Evolutionary conservation across 352 stramenopile genomes (phyloP).

Genomic region (Globisporangium barbulae): DNA sequence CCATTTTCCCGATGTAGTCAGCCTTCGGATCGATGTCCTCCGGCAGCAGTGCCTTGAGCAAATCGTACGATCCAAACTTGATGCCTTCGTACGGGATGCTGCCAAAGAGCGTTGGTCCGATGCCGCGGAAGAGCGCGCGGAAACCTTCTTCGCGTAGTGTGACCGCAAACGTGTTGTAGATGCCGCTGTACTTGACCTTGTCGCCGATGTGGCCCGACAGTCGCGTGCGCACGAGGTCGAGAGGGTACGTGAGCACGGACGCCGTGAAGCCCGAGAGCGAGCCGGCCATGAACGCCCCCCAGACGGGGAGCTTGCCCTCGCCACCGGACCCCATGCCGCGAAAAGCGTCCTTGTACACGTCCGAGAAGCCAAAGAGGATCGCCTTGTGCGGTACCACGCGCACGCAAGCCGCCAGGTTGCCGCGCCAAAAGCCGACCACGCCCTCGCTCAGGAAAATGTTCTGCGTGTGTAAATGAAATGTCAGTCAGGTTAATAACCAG

Average conservation of each 20-base stretch:
- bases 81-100: constrained; percentile 81
- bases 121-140: constrained; percentile 61
- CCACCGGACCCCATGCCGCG: constrained; percentile 25
- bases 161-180: constrained; percentile 59
- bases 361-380: constrained; percentile 81
- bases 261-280: constrained; percentile 81
- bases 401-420: constrained; percentile 72
- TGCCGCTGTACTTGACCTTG: constrained; percentile 67
- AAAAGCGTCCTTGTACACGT: constrained; percentile 85
- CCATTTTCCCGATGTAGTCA: constrained; percentile 60
- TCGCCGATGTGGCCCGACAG: constrained; percentile 71
- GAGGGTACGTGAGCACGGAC: constrained; percentile 81
- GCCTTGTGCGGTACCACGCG: constrained; percentile 79
- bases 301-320: constrained; percentile 32
- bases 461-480: constrained; percentile 6
- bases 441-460: constrained; percentile 59
- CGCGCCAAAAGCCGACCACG: constrained; percentile 66
- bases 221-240: constrained; percentile 82
- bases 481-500: background rate
- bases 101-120: constrained; percentile 65
- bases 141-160: constrained; percentile 72
- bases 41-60: constrained; percentile 53
- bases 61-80: constrained; percentile 78
- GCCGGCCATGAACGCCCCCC: constrained; percentile 64
- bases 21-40: constrained; percentile 57